Percentiles rank a stretch among this genome's conserved stretches.
Conservation (phyloP, 495 filamentous ascomycete genomes). For the Margaritispora aquatica region DNA sequence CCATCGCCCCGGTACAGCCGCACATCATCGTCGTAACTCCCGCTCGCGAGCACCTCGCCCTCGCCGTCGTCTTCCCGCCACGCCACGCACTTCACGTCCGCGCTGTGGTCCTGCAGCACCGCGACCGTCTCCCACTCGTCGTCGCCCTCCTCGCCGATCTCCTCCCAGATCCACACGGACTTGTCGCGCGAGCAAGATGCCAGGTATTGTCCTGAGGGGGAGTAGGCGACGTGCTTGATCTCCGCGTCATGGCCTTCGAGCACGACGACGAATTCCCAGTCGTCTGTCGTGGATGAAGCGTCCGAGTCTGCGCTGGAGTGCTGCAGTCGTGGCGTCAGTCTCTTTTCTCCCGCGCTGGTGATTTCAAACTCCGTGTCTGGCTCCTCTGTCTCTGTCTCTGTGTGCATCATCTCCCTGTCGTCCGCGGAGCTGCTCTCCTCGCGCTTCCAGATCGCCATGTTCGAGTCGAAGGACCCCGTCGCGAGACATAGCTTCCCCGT, state of each 20-base stretch:
- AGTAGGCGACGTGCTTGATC: conserved; percentile 82
- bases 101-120: conserved; percentile 87
- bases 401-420: conserved; percentile 7
- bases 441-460: conserved; percentile 80
- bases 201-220: conserved; percentile 68
- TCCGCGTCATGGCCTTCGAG: conserved; percentile 93
- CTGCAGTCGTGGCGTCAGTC: conserved; percentile 6
- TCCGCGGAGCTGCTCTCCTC: conserved; percentile 36
- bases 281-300: conserved; percentile 67
- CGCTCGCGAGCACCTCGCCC: conserved; percentile 68
- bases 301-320: conserved; percentile 42
- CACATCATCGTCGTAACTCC: conserved; percentile 88
- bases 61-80: conserved; percentile 74
- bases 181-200: conserved; percentile 92
- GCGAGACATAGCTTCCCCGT: conserved; percentile 67
- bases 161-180: conserved; percentile 98
- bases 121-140: conserved; percentile 96
- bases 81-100: conserved; percentile 86
- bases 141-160: conserved; percentile 65
- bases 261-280: conserved; percentile 82
- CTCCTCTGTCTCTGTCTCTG: conserved; percentile 15
- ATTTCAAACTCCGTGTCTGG: conserved; percentile 26
- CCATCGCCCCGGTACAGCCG: conserved; percentile 83
- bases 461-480: conserved; percentile 86
- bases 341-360: conserved; percentile 14